A percentile compares a stretch with the other conserved stretches of the same genome.
Conservation (phyloP, 1,284 basidiomycete species). For the Exobasidium rhododendri region DNA sequence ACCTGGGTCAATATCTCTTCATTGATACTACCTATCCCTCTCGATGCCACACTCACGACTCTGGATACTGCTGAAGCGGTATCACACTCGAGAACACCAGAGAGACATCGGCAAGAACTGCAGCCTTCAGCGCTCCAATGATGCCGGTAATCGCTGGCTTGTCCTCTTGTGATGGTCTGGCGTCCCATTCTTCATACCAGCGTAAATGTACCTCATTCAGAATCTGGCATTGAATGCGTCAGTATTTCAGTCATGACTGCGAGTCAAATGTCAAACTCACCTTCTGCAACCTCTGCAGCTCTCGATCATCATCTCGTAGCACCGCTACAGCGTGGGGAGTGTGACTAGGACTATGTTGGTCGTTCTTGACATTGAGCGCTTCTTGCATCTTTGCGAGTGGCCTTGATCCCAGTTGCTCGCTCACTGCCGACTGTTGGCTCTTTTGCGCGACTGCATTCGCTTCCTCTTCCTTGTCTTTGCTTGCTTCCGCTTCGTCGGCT, state of each 20-base stretch:
- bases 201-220: constrained; percentile 71
- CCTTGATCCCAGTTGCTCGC: constrained; percentile 78
- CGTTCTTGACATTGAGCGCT: constrained; percentile 34
- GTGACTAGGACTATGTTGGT: constrained; percentile 3
- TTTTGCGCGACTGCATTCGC: constrained; percentile 38
- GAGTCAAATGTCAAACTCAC: constrained; percentile 46
- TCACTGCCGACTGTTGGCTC: constrained; percentile 59
- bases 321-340: constrained; percentile 59
- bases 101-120: constrained; percentile 71
- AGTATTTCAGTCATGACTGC: constrained; percentile 17
- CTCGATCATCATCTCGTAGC: constrained; percentile 81
- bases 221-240: constrained; percentile 59
- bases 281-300: constrained; percentile 71
- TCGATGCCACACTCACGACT: constrained; percentile 56
- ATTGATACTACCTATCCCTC: too few species aligned
- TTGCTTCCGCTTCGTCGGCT: constrained; percentile 7
- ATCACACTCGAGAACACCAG: constrained; percentile 91
- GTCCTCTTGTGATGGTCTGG: constrained; percentile 13
- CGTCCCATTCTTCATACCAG: constrained; percentile 62
- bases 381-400: constrained; percentile 86
- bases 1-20: too few species aligned
- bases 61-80: constrained; percentile 74
- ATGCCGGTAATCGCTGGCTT: constrained; percentile 61
- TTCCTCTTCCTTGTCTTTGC: constrained; percentile 6
- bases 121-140: constrained; percentile 73